A percentile compares a stretch with the other conserved stretches of the same genome.
These are phyloP conservation scores for Vitis hybrid DNA, from an alignment of 177 flowering plant genomes.

Conservation along the genomic window DNA sequence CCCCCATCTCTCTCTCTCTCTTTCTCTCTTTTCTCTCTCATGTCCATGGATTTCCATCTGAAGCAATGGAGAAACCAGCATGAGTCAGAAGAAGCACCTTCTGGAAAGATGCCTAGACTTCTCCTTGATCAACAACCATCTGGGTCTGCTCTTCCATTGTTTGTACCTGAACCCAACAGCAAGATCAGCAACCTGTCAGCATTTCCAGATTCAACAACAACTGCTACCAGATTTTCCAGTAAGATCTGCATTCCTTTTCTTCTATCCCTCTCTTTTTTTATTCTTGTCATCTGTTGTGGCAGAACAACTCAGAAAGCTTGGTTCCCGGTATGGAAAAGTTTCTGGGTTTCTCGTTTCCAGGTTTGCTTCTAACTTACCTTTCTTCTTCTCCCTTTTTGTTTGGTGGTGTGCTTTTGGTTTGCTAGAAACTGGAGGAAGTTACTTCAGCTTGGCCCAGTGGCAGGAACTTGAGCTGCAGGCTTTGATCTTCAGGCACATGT, in stretches of 20 bases:
- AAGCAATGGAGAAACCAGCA: conserved; percentile 68
- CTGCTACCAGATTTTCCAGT: conserved; percentile 52
- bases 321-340: neutral
- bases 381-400: conserved; percentile 1
- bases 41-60: conserved; percentile 72
- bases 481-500: conserved; percentile 73
- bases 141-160: conserved; percentile 60
- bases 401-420: conserved; percentile 25
- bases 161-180: conserved; percentile 50
- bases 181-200: conserved; percentile 50
- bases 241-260: conserved; percentile 13
- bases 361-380: neutral
- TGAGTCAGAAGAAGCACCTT: conserved; percentile 53
- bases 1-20: conserved; percentile 28
- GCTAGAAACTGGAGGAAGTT: conserved; percentile 26
- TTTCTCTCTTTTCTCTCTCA: conserved; percentile 26
- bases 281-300: neutral
- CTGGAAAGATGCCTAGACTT: conserved; percentile 59
- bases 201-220: conserved; percentile 34
- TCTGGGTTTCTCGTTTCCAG: neutral
- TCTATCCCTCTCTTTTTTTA: neutral
- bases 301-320: conserved; percentile 2
- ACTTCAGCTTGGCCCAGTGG: conserved; percentile 77
- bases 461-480: conserved; percentile 92
- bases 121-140: conserved; percentile 28